Evolutionary conservation across 768 basidiomycete species (phyloP), one percentile per base, ranked within the genome.

Genomic region (Dictyophora rubrovolvata): DNA sequence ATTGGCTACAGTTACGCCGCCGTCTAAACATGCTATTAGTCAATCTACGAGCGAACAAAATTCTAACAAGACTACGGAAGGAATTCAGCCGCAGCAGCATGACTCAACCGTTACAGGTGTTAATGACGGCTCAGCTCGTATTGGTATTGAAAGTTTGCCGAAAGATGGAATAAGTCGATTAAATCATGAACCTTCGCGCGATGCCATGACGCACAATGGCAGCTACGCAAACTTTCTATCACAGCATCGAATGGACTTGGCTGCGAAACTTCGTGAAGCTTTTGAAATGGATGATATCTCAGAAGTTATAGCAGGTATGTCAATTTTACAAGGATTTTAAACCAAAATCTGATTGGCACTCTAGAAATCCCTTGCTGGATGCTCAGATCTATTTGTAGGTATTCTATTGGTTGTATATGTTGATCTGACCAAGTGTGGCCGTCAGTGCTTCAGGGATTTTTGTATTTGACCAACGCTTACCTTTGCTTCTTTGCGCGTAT

Each of bases 401-500:
- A 34, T 46, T 22, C 17, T 5, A 16, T n/a, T 9, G 8, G 46
- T 17, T 28, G 9, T 35, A 33, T 14, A 42, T 42, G 18, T 21
- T 60, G 4, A 37, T 50, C 46, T 42, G 17, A 21, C 18, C 16
- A 20, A 47, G 20, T 50, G 1, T 55, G 48, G 18, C 14, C 37
- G 21, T 12, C 69, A 89, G 92, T 98, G 62, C 77, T 99, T 34
- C 95, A 99, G 72, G 95, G 95, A 1, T 98, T 95, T 69, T 90
- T 99, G 82, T 99, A 95, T 70, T 76, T 98, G 53, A 98, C 95
- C 1, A 89, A 89, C 65, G 84, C 87, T 11, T 89, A 95, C 69
- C 71, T 98, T 18, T 97, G 95, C 73, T 99, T 99, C 76, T 99
- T 94, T 70, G 92, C 92, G 1, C 92, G 92, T 69, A 87, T 95